Base-by-base conservation (phyloP, 2,329 filamentous ascomycete species). In the Stemphylium beticola region DNA sequence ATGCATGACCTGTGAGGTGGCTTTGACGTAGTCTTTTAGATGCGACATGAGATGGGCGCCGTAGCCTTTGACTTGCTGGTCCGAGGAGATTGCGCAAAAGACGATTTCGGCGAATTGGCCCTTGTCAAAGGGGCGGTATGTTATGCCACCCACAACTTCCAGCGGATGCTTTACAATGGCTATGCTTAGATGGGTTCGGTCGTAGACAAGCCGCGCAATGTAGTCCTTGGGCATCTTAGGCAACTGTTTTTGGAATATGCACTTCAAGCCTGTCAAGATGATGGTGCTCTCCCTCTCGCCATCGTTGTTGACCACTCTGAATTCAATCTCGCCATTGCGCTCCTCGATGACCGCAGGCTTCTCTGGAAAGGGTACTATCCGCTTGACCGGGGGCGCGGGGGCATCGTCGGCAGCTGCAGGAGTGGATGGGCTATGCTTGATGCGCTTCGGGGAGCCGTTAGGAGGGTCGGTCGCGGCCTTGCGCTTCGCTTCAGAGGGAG, bases 221-320 rank as follows among this genome's bases (percentile, higher is more conserved):
- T 99, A 99, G 72, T 98, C 95, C 76, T 98, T 97, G 12, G 95
- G 95, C 95, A 99, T 99, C 77, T 98, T 98, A 0, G 95, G 95
- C 5, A 99, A 82, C 73, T 99, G 95, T 68, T 98, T 98, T 74
- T 99, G 95, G 69, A 99, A 98, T 62, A 99, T 96, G 72, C 93
- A 96, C 74, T 98, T 99, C 50, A 99, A 82, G 12, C 95, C 95
- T 0, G 93, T 97, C 55, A 99, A 82, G 66, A 99, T 96, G 71
- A 98, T 96, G 63, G 93, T 87, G 71, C 91, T 96, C 69, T 96
- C 92, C 61, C 89, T 85, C 33, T 87, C 83, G 67, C 90, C 90
- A 72, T 99, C 95, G 72, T 99, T 99, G 82, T 98, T 98, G 68
- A 99, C 95, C 6, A 98, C 95, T 42, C 93, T 88, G 75, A 98